These are phyloP conservation scores for Stevia rebaudiana DNA, from an alignment of 140 eudicot genomes.

Conservation along the genomic window DNA sequence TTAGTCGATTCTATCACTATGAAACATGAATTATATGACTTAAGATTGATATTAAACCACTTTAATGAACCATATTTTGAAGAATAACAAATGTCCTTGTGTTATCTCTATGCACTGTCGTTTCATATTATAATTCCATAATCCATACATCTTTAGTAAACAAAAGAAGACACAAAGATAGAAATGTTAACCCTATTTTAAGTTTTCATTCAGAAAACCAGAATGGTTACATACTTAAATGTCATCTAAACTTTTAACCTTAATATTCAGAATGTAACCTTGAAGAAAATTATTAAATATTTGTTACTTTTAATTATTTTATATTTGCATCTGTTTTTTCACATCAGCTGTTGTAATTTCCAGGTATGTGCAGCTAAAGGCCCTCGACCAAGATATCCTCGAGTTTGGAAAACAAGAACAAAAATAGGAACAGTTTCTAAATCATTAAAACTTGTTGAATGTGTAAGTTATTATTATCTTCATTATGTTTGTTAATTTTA, in stretches of 20 bases:
- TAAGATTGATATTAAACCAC: not conserved
- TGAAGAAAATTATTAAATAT: not conserved
- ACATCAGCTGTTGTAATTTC: constrained; percentile 16
- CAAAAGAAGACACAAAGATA: not conserved
- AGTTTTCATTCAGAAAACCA: not conserved
- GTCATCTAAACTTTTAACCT: not conserved
- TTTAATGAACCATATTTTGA: not conserved
- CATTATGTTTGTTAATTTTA: constrained; percentile 8
- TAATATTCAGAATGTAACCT: not conserved
- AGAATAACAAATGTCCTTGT: constrained; percentile 1
- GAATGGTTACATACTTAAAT: not conserved
- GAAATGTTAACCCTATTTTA: not conserved
- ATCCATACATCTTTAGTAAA: constrained; percentile 2
- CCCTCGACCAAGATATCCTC: constrained; percentile 94
- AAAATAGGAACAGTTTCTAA: constrained; percentile 85
- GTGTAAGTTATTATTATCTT: constrained; percentile 53
- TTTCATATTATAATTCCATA: not conserved
- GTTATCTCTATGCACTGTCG: not conserved
- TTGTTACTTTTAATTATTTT: not conserved
- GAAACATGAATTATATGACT: not conserved
- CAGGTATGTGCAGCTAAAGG: constrained; percentile 95
- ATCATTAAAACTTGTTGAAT: constrained; percentile 74
- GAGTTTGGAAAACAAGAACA: constrained; percentile 79
- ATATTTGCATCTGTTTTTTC: not conserved
- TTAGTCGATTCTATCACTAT: not conserved